These are phyloP conservation scores for Aspergillus spinulosporus DNA, from an alignment of 2,329 filamentous ascomycete genomes.

Conservation along the genomic window DNA sequence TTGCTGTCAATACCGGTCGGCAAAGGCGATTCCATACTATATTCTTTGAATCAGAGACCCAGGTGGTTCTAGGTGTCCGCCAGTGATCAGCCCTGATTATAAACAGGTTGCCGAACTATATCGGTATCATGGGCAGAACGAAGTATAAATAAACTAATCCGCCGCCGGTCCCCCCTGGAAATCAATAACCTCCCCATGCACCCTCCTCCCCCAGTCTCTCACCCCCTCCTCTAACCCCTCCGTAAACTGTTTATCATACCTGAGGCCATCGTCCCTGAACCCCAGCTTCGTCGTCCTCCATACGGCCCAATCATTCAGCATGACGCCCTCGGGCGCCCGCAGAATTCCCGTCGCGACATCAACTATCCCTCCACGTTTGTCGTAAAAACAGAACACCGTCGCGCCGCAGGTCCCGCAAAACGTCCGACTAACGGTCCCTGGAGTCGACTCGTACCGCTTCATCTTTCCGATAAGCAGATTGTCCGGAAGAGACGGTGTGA, in stretches of 20 bases:
- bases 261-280: conserved; percentile 20
- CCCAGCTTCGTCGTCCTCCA: conserved; percentile 41
- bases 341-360: conserved; percentile 48
- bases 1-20: no score
- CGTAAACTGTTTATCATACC: conserved; percentile 25
- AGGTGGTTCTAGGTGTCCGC: no score
- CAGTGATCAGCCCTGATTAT: no score
- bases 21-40: no score
- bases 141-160: not conserved
- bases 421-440: conserved; percentile 35
- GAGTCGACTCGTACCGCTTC: conserved; percentile 42
- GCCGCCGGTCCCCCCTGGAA: not conserved
- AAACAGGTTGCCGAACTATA: no score
- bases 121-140: no score
- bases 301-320: conserved; percentile 46
- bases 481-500: conserved; percentile 29
- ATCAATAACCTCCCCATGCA: conserved; percentile 1
- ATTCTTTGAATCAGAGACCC: no score
- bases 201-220: conserved; percentile 23
- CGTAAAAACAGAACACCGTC: conserved; percentile 41
- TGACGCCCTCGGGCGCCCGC: conserved; percentile 39
- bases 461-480: conserved; percentile 38
- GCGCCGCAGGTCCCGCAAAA: conserved; percentile 52
- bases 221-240: conserved; percentile 22
- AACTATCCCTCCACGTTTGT: conserved; percentile 38